Base-by-base conservation (phyloP, 768 basidiomycete species). In the Agrocybe praecox region DNA sequence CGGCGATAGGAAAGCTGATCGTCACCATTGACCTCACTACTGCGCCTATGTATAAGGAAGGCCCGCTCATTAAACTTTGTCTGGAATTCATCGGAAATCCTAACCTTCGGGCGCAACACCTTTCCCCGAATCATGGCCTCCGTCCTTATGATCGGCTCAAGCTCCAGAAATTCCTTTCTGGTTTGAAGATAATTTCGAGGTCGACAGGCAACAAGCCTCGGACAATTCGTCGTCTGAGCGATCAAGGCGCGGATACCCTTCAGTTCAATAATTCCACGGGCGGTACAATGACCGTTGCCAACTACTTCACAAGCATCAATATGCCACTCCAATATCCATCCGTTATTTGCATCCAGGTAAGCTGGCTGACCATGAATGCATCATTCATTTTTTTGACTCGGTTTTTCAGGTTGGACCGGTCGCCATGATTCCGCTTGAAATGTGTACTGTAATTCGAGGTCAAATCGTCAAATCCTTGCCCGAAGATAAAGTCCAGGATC, bases 21-120 rank as follows among this genome's bases (percentile, higher is more conserved):
- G 75, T 92, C 61, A 93, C 92, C 56, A 79, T 93, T 60, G 91
- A 93, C 58, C 89, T 91, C 46, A 84, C 86, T 0, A 89, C 90
- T 0, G 90, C 86, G 0, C 80, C 85, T 23, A 89, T 93, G 87
- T 92, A 87, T 66, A 83, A 82, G 62, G 71, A 80, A 0, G 91
- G 92, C 0, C 66, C 76, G 0, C 74, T 93, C 1, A 71, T 89
- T 52, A 68, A 75, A 1, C 71, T 92, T 0, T 85, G 86, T 56
- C 68, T 87, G 4, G 84, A 85, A 3, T 83, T 82, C 64, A 65
- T 90, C 15, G 66, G 66, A 7, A 43, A 49, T 15, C 29, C 55
- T 0, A 14, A 22, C 2, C 21, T 36, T 18, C 15, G 45, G 8
- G 61, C 63, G 9, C 19, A 29, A 19, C 40, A 55, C 12, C 40